Conservation (phyloP, 164 flowering plant species). For the Chloranthus sessilifolius region DNA sequence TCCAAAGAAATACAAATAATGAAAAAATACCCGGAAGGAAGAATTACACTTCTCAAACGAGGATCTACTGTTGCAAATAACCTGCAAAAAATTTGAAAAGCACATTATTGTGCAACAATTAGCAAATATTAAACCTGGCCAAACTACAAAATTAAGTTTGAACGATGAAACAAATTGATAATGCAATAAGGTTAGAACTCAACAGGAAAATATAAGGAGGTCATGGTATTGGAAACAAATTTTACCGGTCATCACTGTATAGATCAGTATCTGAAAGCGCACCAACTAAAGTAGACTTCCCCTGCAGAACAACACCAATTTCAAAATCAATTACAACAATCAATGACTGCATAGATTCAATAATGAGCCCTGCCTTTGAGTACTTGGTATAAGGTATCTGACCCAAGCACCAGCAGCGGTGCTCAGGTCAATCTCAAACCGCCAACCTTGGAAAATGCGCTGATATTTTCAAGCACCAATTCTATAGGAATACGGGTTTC, state of each 20-base stretch:
- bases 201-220: not conserved
- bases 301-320: slow-evolving; percentile 45
- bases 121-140: not conserved
- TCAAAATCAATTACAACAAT: too few species aligned
- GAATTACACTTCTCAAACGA: slow-evolving; percentile 62
- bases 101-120: not conserved
- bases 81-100: slow-evolving; percentile 37
- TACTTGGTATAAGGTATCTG: too few species aligned
- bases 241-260: slow-evolving; percentile 78
- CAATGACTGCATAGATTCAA: not conserved
- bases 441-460: too few species aligned
- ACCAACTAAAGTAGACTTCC: slow-evolving; percentile 86
- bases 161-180: not conserved
- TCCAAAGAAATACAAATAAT: too few species aligned
- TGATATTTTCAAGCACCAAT: too few species aligned
- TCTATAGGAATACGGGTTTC: too few species aligned
- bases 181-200: slow-evolving; percentile 5
- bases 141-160: not conserved
- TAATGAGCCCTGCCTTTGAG: not conserved
- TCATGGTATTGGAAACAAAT: not conserved
- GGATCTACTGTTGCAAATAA: slow-evolving; percentile 98
- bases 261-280: slow-evolving; percentile 70
- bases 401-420: too few species aligned
- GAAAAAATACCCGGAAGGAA: slow-evolving; percentile 98
- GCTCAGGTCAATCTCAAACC: too few species aligned